phyloP scores from a whole-genome alignment of 495 filamentous ascomycete genomes.

The Staphylotrichum tortipilum region DNA sequence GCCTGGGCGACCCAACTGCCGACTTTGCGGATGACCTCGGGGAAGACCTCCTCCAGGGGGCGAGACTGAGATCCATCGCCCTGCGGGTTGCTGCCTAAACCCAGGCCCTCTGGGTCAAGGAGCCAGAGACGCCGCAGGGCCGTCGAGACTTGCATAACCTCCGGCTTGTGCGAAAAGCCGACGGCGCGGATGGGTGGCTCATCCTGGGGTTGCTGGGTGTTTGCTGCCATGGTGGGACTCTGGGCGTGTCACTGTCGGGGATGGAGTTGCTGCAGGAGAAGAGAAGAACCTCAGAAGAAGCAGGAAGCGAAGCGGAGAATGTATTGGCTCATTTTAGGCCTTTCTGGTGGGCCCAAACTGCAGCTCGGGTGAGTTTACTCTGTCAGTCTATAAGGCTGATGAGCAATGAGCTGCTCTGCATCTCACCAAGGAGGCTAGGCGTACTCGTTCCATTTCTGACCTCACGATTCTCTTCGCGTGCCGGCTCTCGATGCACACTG shows the following conservation, averaged over 20 bases:
- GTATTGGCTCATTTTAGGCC: neutral
- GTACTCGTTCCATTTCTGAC: slow-evolving; percentile 73
- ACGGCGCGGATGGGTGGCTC: neutral
- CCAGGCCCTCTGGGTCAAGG: neutral
- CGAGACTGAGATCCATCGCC: neutral
- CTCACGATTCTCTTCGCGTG: slow-evolving; percentile 84
- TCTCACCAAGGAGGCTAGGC: slow-evolving; percentile 85
- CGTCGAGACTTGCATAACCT: neutral
- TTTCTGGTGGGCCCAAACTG: neutral
- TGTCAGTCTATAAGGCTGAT: too few relatives aligned
- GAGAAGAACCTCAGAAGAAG: too few relatives aligned
- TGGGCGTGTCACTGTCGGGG: too few relatives aligned
- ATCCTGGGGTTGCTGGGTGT: neutral
- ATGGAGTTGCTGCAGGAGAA: too few relatives aligned
- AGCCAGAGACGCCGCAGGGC: neutral
- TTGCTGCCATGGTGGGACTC: neutral
- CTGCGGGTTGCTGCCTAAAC: neutral
- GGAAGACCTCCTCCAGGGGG: neutral
- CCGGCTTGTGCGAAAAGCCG: neutral
- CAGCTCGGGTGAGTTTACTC: too few relatives aligned
- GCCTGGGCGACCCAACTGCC: neutral
- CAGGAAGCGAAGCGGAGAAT: too few relatives aligned
- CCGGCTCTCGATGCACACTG: slow-evolving; percentile 77
- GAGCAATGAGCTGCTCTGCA: too few relatives aligned
- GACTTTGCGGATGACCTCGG: neutral